phyloP scores from a whole-genome alignment of 2,329 filamentous ascomycete genomes.

The Curvularia eragrostidis region DNA sequence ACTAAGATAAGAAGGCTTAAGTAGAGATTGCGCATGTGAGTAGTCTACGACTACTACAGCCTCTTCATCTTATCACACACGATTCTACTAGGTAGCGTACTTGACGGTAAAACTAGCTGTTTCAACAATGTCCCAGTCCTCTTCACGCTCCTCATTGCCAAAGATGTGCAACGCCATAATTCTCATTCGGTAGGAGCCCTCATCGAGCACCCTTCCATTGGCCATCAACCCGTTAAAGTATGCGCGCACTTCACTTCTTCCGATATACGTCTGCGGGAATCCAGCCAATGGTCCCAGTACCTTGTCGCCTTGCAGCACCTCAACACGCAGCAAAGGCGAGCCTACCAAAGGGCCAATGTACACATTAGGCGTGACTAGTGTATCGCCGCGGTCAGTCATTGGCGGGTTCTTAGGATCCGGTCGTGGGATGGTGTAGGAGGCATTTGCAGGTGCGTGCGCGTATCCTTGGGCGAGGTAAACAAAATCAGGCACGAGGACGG shows the following conservation, averaged over 20 bases:
- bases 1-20: too few species aligned
- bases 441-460: conserved; percentile 12
- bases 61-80: background rate
- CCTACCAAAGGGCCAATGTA: background rate
- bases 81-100: background rate
- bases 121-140: conserved; percentile 5
- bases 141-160: background rate
- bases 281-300: conserved; percentile 14
- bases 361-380: conserved; percentile 2
- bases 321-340: conserved; percentile 11
- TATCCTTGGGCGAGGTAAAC: conserved; percentile 22
- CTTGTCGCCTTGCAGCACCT: conserved; percentile 14
- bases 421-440: conserved; percentile 17
- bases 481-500: conserved; percentile 3
- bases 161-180: conserved; percentile 23
- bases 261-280: conserved; percentile 15
- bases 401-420: conserved; percentile 21
- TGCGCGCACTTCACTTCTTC: conserved; percentile 3
- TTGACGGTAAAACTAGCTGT: background rate
- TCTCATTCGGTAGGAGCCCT: conserved; percentile 22
- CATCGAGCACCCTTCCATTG: conserved; percentile 21
- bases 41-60: background rate
- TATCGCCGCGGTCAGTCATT: conserved; percentile 6
- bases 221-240: conserved; percentile 26
- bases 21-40: background rate